These are phyloP conservation scores for Salvia rosmarinus DNA, from an alignment of 257 asterid species.

Conservation along the genomic window DNA sequence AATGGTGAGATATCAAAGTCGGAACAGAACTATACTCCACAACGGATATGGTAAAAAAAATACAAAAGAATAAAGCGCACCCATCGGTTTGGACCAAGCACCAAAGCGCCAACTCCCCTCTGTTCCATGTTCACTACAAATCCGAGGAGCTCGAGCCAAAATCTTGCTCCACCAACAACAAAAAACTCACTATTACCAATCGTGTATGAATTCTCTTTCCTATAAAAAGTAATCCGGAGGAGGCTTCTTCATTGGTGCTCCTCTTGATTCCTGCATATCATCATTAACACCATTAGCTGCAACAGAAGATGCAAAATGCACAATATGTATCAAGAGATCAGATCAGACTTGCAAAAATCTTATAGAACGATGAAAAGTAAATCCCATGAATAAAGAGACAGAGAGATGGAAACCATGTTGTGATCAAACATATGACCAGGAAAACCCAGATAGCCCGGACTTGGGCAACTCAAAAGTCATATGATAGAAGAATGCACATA, in stretches of 20 bases:
- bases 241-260: slow-evolving; percentile 77
- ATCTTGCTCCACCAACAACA: slow-evolving; percentile 16
- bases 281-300: neutral
- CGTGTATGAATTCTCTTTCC: slow-evolving; percentile 11
- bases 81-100: neutral
- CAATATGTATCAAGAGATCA: neutral
- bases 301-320: neutral
- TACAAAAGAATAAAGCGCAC: slow-evolving; percentile 22
- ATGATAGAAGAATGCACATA: slow-evolving; percentile 30
- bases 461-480: neutral
- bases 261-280: slow-evolving; percentile 83
- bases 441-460: neutral
- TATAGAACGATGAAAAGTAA: neutral
- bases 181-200: slow-evolving; percentile 7
- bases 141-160: slow-evolving; percentile 27
- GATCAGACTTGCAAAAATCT: neutral
- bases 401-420: neutral
- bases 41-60: neutral
- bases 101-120: neutral
- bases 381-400: neutral
- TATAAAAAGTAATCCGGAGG: slow-evolving; percentile 95
- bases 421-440: neutral
- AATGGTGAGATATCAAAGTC: neutral
- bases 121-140: neutral
- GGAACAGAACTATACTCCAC: neutral